Evolutionary conservation across 345 rosid genomes (phyloP).

Genomic region (Syzygium aromaticum): DNA sequence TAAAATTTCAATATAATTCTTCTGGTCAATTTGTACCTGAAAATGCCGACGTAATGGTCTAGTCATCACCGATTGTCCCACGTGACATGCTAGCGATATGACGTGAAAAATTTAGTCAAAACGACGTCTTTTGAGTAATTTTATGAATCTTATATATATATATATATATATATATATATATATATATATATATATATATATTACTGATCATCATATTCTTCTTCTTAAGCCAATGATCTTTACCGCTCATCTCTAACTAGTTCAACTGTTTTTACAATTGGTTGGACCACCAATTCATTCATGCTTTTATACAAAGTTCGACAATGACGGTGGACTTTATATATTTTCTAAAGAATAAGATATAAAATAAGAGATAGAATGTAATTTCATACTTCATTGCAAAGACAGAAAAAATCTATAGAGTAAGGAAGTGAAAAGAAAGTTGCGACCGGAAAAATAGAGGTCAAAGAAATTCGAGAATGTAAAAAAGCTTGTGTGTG

Average conservation of each 20-base stretch:
- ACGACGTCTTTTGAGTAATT: fast-evolving
- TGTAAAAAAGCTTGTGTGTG: neutral
- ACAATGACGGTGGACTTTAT: neutral
- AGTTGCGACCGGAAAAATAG: neutral
- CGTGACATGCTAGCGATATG: neutral
- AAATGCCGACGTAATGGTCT: neutral
- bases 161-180: too few relatives aligned
- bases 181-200: too few relatives aligned
- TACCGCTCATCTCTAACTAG: neutral
- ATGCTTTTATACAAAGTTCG: neutral
- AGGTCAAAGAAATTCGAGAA: neutral
- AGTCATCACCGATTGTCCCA: fast-evolving
- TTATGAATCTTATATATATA: neutral
- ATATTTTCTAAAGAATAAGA: neutral
- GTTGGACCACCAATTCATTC: neutral
- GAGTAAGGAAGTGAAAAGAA: too few relatives aligned
- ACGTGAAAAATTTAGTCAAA: neutral
- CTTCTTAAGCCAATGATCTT: neutral
- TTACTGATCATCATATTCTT: neutral
- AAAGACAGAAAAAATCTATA: too few relatives aligned
- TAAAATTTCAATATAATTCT: neutral
- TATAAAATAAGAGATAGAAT: neutral
- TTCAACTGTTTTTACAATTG: neutral
- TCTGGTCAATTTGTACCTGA: neutral
- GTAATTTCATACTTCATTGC: neutral